Percentiles rank a stretch among this genome's conserved stretches.
Conservation (phyloP, 208 protist genomes). For the Spongospora subterranea region DNA sequence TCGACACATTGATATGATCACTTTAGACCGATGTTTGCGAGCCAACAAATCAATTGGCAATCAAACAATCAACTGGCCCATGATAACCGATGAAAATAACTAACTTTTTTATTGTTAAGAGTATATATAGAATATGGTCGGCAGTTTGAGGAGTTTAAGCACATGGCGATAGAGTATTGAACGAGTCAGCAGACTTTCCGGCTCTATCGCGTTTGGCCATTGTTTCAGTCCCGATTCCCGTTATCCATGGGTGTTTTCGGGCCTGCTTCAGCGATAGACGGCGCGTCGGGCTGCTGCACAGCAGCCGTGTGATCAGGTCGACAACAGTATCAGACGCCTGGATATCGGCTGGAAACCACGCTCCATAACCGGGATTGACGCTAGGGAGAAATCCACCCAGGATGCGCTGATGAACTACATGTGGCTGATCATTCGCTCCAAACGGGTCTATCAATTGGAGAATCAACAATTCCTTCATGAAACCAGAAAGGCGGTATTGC, state of each 20-base stretch:
- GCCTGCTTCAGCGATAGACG: not conserved
- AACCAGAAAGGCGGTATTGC: not conserved
- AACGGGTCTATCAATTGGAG: not conserved
- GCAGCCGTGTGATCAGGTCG: conserved; percentile 31
- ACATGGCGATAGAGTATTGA: no score
- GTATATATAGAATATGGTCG: no score
- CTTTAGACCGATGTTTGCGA: no score
- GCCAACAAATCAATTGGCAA: no score
- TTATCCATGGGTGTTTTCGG: conserved; percentile 51
- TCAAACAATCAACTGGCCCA: no score
- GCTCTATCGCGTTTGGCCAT: no score
- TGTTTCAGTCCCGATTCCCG: no score
- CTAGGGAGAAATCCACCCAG: not conserved
- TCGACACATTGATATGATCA: no score
- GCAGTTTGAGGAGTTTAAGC: no score
- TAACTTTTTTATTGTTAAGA: no score
- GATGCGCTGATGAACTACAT: not conserved
- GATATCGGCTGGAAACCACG: conserved; percentile 45
- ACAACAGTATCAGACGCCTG: conserved; percentile 6
- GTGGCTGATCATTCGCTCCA: not conserved
- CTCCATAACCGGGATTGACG: conserved; percentile 5
- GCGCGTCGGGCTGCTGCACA: not conserved
- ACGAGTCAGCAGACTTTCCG: no score
- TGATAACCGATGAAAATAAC: no score
- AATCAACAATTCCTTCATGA: not conserved